Base-by-base conservation (phyloP, 1,284 basidiomycete genomes). In the Coriolopsis trogii region DNA sequence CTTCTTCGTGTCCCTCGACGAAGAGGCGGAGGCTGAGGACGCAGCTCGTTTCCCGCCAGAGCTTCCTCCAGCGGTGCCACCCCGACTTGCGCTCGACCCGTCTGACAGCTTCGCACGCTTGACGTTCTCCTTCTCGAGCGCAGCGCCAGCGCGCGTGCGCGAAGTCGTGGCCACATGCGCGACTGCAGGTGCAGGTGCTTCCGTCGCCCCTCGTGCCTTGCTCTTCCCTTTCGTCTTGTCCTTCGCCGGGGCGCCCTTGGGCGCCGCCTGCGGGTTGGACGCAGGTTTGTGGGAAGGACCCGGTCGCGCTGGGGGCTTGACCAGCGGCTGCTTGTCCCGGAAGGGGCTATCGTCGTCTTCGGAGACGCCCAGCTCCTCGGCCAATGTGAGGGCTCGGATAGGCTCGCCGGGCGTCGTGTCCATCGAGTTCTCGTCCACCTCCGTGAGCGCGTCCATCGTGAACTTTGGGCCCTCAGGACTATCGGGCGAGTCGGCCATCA, bases 401-500 rank as follows among this genome's bases (percentile, higher is more conserved):
- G 57, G 55, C 21, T 51, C 41, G 30, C 38, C 24, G 20, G 48
- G 36, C 18, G 51, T 58, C 23, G 34, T 21, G 18, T 64, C 62
- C 47, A 62, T 49, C 31, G 63, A 63, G 21, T 68, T 67, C 29
- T 68, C 68, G 23, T 68, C 64, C 12, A 62, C 62, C 57, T 78
- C 75, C 0, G 64, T 56, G 48, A 70, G 65, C 42, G 66, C 60
- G 25, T 62, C 67, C n/a, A n/a, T n/a, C n/a, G n/a, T n/a, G 29
- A 72, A 63, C 24, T 26, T 26, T 15, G 58, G 46, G 12, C 49
- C 45, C n/a, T 54, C 56, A n/a, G 50, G 73, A 49, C 71, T 78
- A 34, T 77, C 73, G 7, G 85, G 86, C 0, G 85, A 87, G 56
- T 84, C 73, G 2, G 75, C 76, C 34, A 90, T 73, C 81, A 84